Evolutionary conservation across 768 basidiomycete genomes (phyloP).

Genomic region (Leccinellum albellum): DNA sequence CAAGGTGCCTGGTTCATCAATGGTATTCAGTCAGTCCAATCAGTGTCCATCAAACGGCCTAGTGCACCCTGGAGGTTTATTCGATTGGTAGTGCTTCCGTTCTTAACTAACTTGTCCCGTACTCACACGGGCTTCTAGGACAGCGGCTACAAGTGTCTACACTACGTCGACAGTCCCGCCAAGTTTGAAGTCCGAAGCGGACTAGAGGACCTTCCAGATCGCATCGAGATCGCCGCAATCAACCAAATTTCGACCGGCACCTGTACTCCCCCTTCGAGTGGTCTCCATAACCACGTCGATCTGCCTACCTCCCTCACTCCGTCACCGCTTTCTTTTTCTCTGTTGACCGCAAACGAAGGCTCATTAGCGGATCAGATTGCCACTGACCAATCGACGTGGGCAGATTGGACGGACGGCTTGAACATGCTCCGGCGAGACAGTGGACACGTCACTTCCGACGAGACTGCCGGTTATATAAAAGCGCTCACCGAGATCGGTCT

Average conservation of each 20-base stretch:
- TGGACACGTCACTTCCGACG: conserved; percentile 78
- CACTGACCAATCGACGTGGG: conserved; percentile 74
- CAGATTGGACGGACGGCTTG: conserved; percentile 92
- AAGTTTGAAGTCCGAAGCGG: conserved; percentile 79
- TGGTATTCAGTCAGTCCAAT: conserved; percentile 52
- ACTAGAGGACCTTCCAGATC: conserved; percentile 82
- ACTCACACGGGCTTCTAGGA: conserved; percentile 47
- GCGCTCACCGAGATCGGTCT: conserved; percentile 87
- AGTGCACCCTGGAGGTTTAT: conserved; percentile 81
- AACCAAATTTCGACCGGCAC: conserved; percentile 77
- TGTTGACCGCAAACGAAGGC: conserved; percentile 65
- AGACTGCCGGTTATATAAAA: conserved; percentile 83
- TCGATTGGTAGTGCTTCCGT: conserved; percentile 56
- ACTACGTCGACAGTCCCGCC: conserved; percentile 77
- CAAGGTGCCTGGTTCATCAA: conserved; percentile 94
- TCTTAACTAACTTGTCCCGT: not conserved
- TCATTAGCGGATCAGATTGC: conserved; percentile 78
- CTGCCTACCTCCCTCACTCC: conserved; percentile 53
- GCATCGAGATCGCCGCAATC: conserved; percentile 76
- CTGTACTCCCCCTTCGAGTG: conserved; percentile 64
- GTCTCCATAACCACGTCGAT: conserved; percentile 58
- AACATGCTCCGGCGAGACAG: conserved; percentile 82
- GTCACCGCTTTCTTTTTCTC: conserved; percentile 73
- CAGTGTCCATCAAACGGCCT: conserved; percentile 48
- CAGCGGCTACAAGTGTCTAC: conserved; percentile 72